Evolutionary conservation across 2,329 filamentous ascomycete genomes (phyloP).

Genomic region (Penicillium sp.): DNA sequence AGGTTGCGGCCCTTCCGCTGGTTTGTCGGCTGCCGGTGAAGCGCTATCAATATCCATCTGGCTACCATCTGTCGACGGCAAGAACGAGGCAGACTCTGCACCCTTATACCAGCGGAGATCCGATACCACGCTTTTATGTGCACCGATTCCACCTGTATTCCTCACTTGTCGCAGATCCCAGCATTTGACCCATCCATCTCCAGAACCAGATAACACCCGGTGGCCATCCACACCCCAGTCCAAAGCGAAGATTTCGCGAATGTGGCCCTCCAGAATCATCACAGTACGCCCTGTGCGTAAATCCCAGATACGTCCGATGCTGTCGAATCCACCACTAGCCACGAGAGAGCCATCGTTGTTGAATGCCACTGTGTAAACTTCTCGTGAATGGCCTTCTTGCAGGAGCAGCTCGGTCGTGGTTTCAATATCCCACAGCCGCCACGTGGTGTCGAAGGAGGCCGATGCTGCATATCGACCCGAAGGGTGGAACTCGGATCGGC

Average conservation of each 20-base stretch:
- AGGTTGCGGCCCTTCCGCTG: conserved; percentile 50
- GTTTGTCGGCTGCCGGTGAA: conserved; percentile 10
- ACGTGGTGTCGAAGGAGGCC: conserved; percentile 92
- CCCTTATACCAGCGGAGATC: conserved; percentile 95
- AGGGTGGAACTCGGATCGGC: conserved; percentile 89
- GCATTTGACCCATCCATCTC: conserved; percentile 94
- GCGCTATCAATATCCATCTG: conserved; percentile 33
- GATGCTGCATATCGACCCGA: conserved; percentile 86
- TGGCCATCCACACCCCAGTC: conserved; percentile 92
- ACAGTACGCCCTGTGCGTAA: conserved; percentile 85
- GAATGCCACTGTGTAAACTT: conserved; percentile 86
- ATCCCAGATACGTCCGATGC: conserved; percentile 94
- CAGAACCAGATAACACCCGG: conserved; percentile 86
- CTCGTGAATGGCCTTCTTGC: conserved; percentile 91
- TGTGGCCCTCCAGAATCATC: conserved; percentile 91
- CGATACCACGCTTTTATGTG: conserved; percentile 85
- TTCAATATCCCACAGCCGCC: conserved; percentile 92
- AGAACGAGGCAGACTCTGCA: conserved; percentile 64
- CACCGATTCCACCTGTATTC: conserved; percentile 77
- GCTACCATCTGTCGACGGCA: conserved; percentile 57
- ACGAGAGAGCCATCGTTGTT: conserved; percentile 86
- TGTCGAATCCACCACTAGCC: conserved; percentile 89
- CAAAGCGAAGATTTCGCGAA: conserved; percentile 86
- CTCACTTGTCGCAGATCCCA: conserved; percentile 94
- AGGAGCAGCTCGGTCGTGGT: conserved; percentile 77